phyloP scores from a whole-genome alignment of 78 protist species.

The Capsaspora owczarzaki region DNA sequence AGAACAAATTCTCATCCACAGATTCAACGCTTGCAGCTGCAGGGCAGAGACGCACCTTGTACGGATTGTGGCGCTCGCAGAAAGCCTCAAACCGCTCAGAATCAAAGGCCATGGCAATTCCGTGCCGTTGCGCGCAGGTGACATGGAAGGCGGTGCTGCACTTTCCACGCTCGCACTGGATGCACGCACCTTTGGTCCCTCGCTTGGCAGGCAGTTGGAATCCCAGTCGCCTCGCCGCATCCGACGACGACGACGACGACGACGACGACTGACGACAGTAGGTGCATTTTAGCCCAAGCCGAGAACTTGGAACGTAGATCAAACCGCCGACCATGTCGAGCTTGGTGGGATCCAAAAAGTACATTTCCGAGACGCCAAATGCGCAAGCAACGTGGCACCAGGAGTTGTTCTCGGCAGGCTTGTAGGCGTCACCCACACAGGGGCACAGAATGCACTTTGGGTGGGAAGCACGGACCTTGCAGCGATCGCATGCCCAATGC shows the following conservation, averaged over 20 bases:
- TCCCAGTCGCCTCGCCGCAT: too few species aligned
- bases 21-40: too few species aligned
- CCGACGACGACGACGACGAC: not conserved
- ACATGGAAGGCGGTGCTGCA: not conserved
- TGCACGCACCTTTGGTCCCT: not conserved
- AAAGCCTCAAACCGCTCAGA: too few species aligned
- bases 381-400: not conserved
- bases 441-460: not conserved
- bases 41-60: too few species aligned
- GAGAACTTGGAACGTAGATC: not conserved
- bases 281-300: not conserved
- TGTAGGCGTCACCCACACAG: not conserved
- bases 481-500: too few species aligned
- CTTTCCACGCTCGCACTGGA: not conserved
- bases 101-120: too few species aligned
- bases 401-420: not conserved
- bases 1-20: too few species aligned
- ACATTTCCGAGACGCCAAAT: not conserved
- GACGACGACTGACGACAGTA: not conserved
- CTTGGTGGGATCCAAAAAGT: not conserved
- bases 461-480: too few species aligned
- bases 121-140: not conserved
- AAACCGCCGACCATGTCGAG: not conserved
- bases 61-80: too few species aligned
- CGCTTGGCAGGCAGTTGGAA: too few species aligned